Evolutionary conservation across 1,284 basidiomycete species (phyloP).

Genomic region (Stygiomarasmius scandens): DNA sequence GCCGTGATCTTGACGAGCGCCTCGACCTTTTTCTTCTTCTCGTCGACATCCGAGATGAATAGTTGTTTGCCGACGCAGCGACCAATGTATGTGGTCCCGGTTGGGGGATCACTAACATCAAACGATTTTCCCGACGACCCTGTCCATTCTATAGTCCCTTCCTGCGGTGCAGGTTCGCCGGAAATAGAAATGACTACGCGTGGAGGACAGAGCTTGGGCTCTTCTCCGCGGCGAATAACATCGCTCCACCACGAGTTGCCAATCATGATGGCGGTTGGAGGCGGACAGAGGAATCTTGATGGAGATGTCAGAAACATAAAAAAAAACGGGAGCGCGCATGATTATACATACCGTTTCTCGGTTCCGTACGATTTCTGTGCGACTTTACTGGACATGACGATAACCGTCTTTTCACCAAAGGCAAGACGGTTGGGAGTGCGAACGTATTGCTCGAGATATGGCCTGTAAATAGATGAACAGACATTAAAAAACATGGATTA

Average conservation of each 20-base stretch:
- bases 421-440: conserved; percentile 84
- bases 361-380: conserved; percentile 97
- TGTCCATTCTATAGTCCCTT: conserved; percentile 85
- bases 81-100: conserved; percentile 81
- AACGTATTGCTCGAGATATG: conserved; percentile 84
- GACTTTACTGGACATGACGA: conserved; percentile 95
- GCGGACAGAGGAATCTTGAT: conserved; percentile 86
- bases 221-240: conserved; percentile 69
- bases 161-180: conserved; percentile 84
- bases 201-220: conserved; percentile 76
- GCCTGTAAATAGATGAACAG: conserved; percentile 41
- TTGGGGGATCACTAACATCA: conserved; percentile 78
- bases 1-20: conserved; percentile 89
- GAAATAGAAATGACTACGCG: conserved; percentile 88
- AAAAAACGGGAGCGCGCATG: conserved; percentile 6
- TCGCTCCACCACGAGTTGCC: conserved; percentile 95
- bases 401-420: conserved; percentile 90
- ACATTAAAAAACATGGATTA: conserved; percentile 10
- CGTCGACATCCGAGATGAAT: conserved; percentile 88
- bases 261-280: conserved; percentile 92
- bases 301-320: conserved; percentile 22
- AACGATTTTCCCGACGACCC: conserved; percentile 80
- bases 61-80: conserved; percentile 90
- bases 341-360: conserved; percentile 76
- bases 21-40: conserved; percentile 91